Percentiles rank a stretch among this genome's conserved stretches.
These are phyloP conservation scores for Escallonia rubra DNA, from an alignment of 129 eudicot species.

Conservation along the genomic window DNA sequence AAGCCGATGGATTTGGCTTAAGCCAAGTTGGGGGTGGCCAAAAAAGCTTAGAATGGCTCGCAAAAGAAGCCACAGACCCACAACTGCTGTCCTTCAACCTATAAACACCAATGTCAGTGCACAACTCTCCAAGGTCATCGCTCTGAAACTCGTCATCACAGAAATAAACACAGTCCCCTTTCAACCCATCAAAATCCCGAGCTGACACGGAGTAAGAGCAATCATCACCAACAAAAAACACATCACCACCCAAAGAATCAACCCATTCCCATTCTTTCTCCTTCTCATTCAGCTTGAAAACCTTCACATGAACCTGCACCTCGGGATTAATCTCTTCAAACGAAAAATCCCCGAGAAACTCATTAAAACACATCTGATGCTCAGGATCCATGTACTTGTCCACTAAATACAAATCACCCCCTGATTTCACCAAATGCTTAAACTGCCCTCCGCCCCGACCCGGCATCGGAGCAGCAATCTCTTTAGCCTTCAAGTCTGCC, in stretches of 20 bases:
- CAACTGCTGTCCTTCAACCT: constrained; percentile 2
- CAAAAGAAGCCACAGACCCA: neutral
- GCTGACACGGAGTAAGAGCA: constrained; percentile 10
- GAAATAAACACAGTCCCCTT: constrained; percentile 13
- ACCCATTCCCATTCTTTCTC: constrained; percentile 6
- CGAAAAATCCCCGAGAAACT: neutral
- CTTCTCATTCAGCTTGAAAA: constrained; percentile 8
- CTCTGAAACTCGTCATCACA: neutral
- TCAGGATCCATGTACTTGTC: constrained; percentile 3
- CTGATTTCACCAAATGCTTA: neutral
- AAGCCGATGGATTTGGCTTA: neutral
- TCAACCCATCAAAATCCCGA: constrained; percentile 11
- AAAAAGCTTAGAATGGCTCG: neutral
- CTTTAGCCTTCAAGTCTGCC: neutral
- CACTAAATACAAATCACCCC: constrained; percentile 15
- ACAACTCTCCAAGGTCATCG: constrained; percentile 11
- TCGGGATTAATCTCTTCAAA: neutral
- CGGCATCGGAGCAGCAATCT: neutral
- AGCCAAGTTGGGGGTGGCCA: constrained; percentile 21
- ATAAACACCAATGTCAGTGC: constrained; percentile 18
- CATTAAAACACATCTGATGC: neutral
- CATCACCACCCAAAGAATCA: neutral
- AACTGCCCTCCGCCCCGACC: neutral
- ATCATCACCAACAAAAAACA: constrained; percentile 22
- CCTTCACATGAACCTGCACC: neutral